phyloP scores from a whole-genome alignment of 2,329 filamentous ascomycete genomes.

The Curvularia sp. region DNA sequence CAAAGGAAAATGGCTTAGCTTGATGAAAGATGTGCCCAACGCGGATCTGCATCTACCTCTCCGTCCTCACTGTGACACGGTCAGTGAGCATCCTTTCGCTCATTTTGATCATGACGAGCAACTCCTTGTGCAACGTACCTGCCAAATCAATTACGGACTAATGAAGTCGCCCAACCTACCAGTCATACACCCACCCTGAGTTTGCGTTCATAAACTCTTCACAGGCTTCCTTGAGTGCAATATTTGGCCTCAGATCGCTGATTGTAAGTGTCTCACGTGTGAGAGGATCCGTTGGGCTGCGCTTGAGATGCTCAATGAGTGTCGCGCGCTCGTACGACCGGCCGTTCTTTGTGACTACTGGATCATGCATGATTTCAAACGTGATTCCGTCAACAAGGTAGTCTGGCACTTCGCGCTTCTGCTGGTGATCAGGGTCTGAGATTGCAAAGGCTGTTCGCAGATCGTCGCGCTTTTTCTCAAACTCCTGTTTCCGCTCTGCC shows the following conservation, averaged over 20 bases:
- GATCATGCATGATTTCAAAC: constrained; percentile 77
- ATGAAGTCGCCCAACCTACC: constrained; percentile 59
- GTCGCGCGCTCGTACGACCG: constrained; percentile 88
- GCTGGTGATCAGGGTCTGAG: constrained; percentile 54
- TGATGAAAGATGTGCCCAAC: constrained; percentile 42
- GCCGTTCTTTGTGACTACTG: constrained; percentile 76
- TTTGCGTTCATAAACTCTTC: constrained; percentile 85
- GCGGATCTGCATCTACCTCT: constrained; percentile 33
- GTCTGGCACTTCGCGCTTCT: constrained; percentile 68
- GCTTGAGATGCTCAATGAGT: constrained; percentile 83
- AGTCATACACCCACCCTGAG: constrained; percentile 86
- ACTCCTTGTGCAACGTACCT: constrained; percentile 17
- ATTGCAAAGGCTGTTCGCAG: constrained; percentile 56
- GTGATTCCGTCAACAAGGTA: constrained; percentile 79
- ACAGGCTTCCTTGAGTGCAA: constrained; percentile 80
- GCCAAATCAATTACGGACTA: constrained; percentile 20
- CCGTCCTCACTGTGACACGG: constrained; percentile 34
- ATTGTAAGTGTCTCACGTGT: constrained; percentile 76
- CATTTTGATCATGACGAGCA: neutral
- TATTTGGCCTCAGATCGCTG: constrained; percentile 78
- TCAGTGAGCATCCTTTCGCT: constrained; percentile 24
- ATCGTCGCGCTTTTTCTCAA: constrained; percentile 53
- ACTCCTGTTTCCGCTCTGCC: constrained; percentile 52
- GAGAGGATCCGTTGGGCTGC: constrained; percentile 78
- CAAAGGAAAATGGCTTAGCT: neutral